These are phyloP conservation scores for Lodderomyces metapsilosis DNA, from an alignment of 1,139 yeast genomes.

Conservation along the genomic window DNA sequence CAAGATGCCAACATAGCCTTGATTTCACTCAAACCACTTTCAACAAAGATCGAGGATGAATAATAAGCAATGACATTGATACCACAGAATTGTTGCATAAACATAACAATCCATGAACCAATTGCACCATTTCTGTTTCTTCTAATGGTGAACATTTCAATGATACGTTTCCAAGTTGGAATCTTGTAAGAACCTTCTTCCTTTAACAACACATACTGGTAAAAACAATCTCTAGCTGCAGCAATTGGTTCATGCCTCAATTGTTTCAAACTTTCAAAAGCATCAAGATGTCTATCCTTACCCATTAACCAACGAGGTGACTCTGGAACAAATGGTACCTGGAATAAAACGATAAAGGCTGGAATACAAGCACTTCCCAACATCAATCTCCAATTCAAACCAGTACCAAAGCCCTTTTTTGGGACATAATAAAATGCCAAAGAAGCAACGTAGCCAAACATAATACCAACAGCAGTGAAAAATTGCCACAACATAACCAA, in stretches of 20 bases:
- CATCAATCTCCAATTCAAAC: conserved; percentile 78
- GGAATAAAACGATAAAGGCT: conserved; percentile 63
- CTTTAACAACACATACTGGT: conserved; percentile 62
- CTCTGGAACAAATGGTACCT: conserved; percentile 72
- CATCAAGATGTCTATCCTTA: conserved; percentile 56
- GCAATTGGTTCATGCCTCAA: conserved; percentile 54
- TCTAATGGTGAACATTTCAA: conserved; percentile 63
- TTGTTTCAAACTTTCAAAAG: conserved; percentile 49
- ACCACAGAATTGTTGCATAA: conserved; percentile 93
- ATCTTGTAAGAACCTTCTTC: conserved; percentile 61
- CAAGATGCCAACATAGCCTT: conserved; percentile 74
- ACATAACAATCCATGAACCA: conserved; percentile 81
- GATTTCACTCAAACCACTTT: conserved; percentile 62
- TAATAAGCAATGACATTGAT: conserved; percentile 86
- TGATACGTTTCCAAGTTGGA: conserved; percentile 52
- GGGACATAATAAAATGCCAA: conserved; percentile 52
- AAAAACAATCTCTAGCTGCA: conserved; percentile 77
- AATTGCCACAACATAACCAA: conserved; percentile 88
- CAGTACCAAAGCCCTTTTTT: conserved; percentile 39
- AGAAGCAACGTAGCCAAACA: conserved; percentile 73
- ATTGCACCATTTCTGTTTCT: conserved; percentile 82
- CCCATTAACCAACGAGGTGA: conserved; percentile 80
- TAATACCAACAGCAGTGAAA: conserved; percentile 85
- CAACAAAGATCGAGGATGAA: conserved; percentile 68
- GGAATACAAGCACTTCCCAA: conserved; percentile 76